Percentiles rank a stretch among this genome's conserved stretches.
These are phyloP conservation scores for Lachnellula willkommii DNA, from an alignment of 2,329 filamentous ascomycete genomes.

Conservation along the genomic window DNA sequence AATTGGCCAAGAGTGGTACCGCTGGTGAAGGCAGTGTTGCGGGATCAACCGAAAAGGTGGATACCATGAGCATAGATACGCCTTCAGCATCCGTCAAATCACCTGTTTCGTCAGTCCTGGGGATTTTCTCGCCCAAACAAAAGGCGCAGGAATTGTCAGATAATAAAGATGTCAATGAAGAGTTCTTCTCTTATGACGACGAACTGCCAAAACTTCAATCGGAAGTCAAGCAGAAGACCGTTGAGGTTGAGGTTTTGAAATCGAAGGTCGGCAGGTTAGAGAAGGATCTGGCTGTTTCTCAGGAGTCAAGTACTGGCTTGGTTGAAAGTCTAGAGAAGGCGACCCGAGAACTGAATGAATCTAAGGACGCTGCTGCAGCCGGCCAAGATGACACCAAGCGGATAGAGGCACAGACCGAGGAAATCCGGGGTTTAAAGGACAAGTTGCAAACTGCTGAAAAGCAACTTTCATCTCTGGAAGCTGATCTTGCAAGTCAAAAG, in stretches of 20 bases:
- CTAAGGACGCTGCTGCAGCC: slow-evolving; percentile 54
- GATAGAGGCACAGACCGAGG: slow-evolving; percentile 22
- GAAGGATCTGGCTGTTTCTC: slow-evolving; percentile 63
- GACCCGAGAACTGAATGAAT: slow-evolving; percentile 58
- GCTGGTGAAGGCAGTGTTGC: slow-evolving; percentile 26
- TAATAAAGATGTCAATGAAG: slow-evolving; percentile 46
- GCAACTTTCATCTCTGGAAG: slow-evolving; percentile 20
- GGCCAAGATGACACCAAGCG: slow-evolving; percentile 17
- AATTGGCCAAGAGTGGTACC: slow-evolving; percentile 44
- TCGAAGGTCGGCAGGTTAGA: slow-evolving; percentile 63
- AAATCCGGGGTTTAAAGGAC: slow-evolving; percentile 24
- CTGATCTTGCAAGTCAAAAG: slow-evolving; percentile 19
- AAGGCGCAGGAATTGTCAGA: slow-evolving; percentile 33
- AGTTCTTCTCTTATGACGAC: slow-evolving; percentile 89
- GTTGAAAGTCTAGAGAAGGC: slow-evolving; percentile 40
- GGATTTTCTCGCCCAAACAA: slow-evolving; percentile 46
- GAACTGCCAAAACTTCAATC: slow-evolving; percentile 78
- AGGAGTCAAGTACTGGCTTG: slow-evolving; percentile 65
- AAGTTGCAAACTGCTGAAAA: slow-evolving; percentile 24
- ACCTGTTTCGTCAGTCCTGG: slow-evolving; percentile 43
- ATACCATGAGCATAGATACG: slow-evolving; percentile 24
- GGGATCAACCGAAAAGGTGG: slow-evolving; percentile 17
- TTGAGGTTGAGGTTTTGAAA: slow-evolving; percentile 66
- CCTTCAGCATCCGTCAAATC: slow-evolving; percentile 39
- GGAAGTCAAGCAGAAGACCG: slow-evolving; percentile 63